Base-by-base conservation (phyloP, 768 basidiomycete species). In the Clitopilus passeckerianus region DNA sequence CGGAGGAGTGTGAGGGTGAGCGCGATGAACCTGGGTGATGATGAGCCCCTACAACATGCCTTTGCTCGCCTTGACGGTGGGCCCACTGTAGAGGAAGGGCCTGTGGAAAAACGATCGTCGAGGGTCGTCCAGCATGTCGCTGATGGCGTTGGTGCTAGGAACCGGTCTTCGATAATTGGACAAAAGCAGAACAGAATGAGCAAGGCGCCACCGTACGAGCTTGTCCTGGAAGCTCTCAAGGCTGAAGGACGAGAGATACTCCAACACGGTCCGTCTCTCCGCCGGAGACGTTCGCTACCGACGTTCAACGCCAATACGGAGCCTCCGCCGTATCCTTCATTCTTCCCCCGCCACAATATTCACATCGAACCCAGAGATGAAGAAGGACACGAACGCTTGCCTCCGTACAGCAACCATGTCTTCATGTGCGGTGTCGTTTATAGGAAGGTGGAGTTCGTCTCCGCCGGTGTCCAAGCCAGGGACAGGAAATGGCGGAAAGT, bases 401-500 rank as follows among this genome's bases (percentile, higher is more conserved):
- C 97, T 0, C 43, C 70, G 5, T 99, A 99, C 71, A 83, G 81
- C 61, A 98, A 97, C 73, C 74, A 78, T 15, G 82, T 98, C 16
- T 87, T 91, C 67, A 84, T 98, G 65, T 81, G 84, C 34, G 92
- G 87, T 2, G 80, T 87, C 57, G 83, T 99, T 77, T 89, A 90
- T 1, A 85, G 91, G 53, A 99, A 99, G 79, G 84, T 95, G 86
- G 97, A 99, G 77, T 98, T 99, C 68, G 77, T 74, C 4, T 72
- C 80, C 10, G 93, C 95, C 0, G 95, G 95, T 6, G 78, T 92
- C 1, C 92, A 96, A 71, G 88, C 95, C 6, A 84, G 80, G 68
- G 95, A 98, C 69, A 79, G 97, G 52, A 92, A 93, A 68, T 99
- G 97, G 97, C 83, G 91, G 60, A 79, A 91, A 54, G 86, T 90